phyloP scores from a whole-genome alignment of 805 yeast genomes.

The Pichia phayaonensis region DNA sequence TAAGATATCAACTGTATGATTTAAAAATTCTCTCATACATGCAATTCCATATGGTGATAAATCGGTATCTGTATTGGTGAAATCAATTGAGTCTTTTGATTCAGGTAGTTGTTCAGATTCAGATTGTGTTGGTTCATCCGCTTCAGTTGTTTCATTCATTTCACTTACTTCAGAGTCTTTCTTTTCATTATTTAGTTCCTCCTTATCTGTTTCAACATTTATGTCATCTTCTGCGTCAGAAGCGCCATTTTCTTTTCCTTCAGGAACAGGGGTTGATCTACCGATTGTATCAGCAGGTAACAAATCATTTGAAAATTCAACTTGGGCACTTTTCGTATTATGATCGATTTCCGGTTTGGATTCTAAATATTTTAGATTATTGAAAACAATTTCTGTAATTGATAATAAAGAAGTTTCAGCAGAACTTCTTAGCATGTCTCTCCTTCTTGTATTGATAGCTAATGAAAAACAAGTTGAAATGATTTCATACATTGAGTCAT shows the following conservation, averaged over 20 bases:
- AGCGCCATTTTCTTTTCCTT: background rate
- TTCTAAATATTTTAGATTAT: constrained; percentile 48
- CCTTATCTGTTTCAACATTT: background rate
- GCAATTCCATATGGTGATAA: constrained; percentile 59
- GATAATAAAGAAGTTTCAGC: constrained; percentile 77
- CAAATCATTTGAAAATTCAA: constrained; percentile 19
- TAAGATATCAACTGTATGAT: constrained; percentile 68
- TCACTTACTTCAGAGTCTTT: background rate
- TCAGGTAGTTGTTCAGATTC: background rate
- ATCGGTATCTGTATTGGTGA: constrained; percentile 17
- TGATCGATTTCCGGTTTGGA: constrained; percentile 23
- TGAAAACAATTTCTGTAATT: constrained; percentile 63
- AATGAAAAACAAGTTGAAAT: constrained; percentile 85
- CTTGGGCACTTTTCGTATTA: constrained; percentile 23
- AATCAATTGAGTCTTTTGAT: constrained; percentile 3
- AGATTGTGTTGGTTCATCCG: no score
- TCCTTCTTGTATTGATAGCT: constrained; percentile 86
- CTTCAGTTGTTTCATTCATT: background rate
- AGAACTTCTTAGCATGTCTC: constrained; percentile 80
- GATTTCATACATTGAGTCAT: constrained; percentile 79
- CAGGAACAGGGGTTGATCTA: constrained; percentile 27
- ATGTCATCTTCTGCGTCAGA: background rate
- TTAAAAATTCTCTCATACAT: constrained; percentile 69
- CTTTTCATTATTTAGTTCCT: background rate
- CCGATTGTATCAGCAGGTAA: constrained; percentile 58